A percentile compares a stretch with the other conserved stretches of the same genome.
phyloP scores from a whole-genome alignment of 306 rosid genomes.

The Bauhinia variegata region DNA sequence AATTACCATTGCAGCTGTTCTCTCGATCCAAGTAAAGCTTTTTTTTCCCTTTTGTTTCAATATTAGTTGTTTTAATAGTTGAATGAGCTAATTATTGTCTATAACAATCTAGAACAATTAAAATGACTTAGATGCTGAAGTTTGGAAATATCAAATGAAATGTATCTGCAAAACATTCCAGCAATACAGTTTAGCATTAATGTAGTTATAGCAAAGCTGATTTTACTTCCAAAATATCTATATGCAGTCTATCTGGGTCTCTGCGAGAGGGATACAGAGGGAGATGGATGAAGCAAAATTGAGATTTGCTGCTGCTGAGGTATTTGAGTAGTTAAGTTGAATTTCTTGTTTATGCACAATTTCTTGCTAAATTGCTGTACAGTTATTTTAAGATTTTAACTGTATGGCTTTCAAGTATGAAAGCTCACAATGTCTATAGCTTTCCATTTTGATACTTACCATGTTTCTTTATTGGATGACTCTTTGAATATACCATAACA shows the following conservation, averaged over 20 bases:
- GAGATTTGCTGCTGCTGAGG: constrained; percentile 95
- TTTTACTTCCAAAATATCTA: constrained; percentile 40
- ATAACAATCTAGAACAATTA: background rate
- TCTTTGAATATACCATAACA: constrained; percentile 16
- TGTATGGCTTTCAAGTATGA: background rate
- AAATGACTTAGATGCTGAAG: constrained; percentile 20
- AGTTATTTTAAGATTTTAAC: no score
- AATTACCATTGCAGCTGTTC: constrained; percentile 81
- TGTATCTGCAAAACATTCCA: constrained; percentile 5
- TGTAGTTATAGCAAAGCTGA: constrained; percentile 25
- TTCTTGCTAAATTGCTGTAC: background rate
- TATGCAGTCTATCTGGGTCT: constrained; percentile 83
- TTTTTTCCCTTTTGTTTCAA: constrained; percentile 24
- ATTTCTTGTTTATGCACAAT: background rate
- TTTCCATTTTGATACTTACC: background rate
- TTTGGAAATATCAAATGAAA: constrained; percentile 23
- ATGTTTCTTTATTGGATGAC: background rate
- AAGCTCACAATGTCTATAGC: background rate
- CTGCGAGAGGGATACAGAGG: constrained; percentile 83
- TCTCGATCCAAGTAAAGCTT: constrained; percentile 80
- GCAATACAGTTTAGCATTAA: constrained; percentile 16
- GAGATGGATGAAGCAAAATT: constrained; percentile 93
- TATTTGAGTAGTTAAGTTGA: constrained; percentile 32
- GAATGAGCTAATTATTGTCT: background rate
- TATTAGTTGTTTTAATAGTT: background rate